Conservation (phyloP, 768 basidiomycete species). For the Psilocybe cyanescens region DNA sequence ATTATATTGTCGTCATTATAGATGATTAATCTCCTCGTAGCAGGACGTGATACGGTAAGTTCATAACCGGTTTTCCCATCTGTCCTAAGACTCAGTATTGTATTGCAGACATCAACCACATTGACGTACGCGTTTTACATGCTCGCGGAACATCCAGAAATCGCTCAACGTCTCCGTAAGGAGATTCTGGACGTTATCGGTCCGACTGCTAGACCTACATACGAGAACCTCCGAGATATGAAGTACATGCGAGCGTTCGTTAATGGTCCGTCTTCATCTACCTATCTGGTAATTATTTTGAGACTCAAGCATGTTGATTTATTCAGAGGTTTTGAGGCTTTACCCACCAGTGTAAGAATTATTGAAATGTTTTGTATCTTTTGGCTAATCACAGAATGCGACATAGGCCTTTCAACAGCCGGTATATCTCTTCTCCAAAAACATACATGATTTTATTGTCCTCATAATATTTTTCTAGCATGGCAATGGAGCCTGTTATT, state of each 20-base stretch:
- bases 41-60: conserved; percentile 57
- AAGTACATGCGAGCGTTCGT: conserved; percentile 38
- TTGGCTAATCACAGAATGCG: background rate
- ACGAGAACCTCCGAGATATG: conserved; percentile 50
- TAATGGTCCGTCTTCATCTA: conserved; percentile 27
- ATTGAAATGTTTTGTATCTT: background rate
- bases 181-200: conserved; percentile 46
- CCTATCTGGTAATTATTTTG: background rate
- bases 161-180: conserved; percentile 38
- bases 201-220: conserved; percentile 36
- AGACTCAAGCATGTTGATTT: background rate
- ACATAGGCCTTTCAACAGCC: conserved; percentile 15
- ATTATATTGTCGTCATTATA: conserved; percentile 2
- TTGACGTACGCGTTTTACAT: conserved; percentile 47
- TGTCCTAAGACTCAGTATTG: background rate
- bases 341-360: conserved; percentile 36
- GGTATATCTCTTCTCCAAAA: conserved; percentile 3
- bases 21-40: conserved; percentile 55
- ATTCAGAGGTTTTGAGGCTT: conserved; percentile 46
- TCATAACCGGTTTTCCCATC: background rate
- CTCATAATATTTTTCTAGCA: background rate
- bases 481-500: conserved; percentile 11
- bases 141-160: conserved; percentile 44
- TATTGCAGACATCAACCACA: conserved; percentile 38
- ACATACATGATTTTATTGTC: background rate